Evolutionary conservation across 1,284 basidiomycete species (phyloP), one percentile per base, ranked within the genome.

Genomic region (Anthracocystis setariae): DNA sequence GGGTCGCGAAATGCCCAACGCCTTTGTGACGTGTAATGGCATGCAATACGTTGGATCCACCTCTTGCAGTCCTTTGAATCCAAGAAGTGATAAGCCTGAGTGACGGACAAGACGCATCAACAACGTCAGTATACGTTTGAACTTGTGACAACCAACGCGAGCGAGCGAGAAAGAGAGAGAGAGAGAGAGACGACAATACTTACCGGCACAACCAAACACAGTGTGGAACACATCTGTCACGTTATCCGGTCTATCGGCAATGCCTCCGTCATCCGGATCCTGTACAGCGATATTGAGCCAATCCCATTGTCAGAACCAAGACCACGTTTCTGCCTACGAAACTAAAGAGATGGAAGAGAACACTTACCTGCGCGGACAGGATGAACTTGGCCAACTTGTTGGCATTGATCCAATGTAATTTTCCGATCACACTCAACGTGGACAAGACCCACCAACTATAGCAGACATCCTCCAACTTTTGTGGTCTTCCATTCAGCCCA

Each of bases 381-480:
- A 98, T 95, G 84, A 98, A 98, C 1, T 83, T 73, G 3, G 82
- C 77, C 12, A 98, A 86, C 82, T 92, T 93, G n/a, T 90, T 87
- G 0, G 89, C 86, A 81, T 97, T 91, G 77, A 98, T 96, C 93
- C 95, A 98, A 10, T 88, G 85, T 18, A 94, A 83, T 77, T 90
- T 92, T 44, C 90, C 88, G 37, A 98, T 84, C 60, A 97, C 94
- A 18, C 92, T 89, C 48, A 98, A 84, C 0, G 92, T 86, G 0
- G 94, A 94, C 3, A 98, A 87, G 5, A 95, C 93, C 94, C 94
- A 98, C 86, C 93, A 95, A 76, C 91, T 93, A 84, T 98, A 98
- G 85, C 96, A 98, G 3, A 96, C 94, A 81, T 98, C 94, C 85
- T 95, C 93, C n/a, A 98, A 86, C 85, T 98, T 98, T 82, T 98